Conservation (phyloP, 2,329 filamentous ascomycete genomes). For the Fonsecaea pugnacius region DNA sequence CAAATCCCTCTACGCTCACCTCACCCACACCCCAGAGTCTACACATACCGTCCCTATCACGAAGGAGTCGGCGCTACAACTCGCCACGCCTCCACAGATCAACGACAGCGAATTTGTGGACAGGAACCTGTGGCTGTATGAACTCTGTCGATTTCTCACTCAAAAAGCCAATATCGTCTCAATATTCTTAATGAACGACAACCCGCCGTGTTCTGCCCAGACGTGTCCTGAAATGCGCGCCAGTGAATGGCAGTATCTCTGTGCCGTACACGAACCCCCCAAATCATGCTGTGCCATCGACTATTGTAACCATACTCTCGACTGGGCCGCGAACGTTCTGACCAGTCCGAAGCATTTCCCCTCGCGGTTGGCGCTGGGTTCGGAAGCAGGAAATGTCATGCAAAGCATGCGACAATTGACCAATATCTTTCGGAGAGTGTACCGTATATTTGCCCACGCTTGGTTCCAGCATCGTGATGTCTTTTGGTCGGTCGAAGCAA, state of each 20-base stretch:
- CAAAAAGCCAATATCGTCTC: slow-evolving; percentile 93
- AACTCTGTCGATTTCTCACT: slow-evolving; percentile 93
- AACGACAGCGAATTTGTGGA: slow-evolving; percentile 60
- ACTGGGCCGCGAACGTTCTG: slow-evolving; percentile 94
- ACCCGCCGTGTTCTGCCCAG: slow-evolving; percentile 80
- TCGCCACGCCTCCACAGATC: slow-evolving; percentile 75
- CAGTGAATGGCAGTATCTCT: slow-evolving; percentile 98
- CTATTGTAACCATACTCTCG: slow-evolving; percentile 97
- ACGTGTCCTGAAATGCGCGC: slow-evolving; percentile 99
- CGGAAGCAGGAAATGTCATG: slow-evolving; percentile 46
- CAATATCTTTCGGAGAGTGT: slow-evolving; percentile 91
- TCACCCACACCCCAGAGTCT: slow-evolving; percentile 64
- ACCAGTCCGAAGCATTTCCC: slow-evolving; percentile 96
- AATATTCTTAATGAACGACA: slow-evolving; percentile 88
- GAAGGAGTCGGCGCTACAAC: slow-evolving; percentile 72
- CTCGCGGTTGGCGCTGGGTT: slow-evolving; percentile 70
- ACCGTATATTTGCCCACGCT: slow-evolving; percentile 96
- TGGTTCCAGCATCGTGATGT: slow-evolving; percentile 97
- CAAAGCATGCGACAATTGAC: slow-evolving; percentile 70
- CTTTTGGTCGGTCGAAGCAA: slow-evolving; percentile 90
- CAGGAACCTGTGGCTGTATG: slow-evolving; percentile 92
- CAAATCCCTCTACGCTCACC: slow-evolving; percentile 83
- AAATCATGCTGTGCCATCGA: slow-evolving; percentile 98
- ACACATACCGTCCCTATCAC: slow-evolving; percentile 72
- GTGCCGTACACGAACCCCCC: slow-evolving; percentile 93